Base-by-base conservation (phyloP, 768 basidiomycete species). In the Leucosporidium creatinivorum region DNA sequence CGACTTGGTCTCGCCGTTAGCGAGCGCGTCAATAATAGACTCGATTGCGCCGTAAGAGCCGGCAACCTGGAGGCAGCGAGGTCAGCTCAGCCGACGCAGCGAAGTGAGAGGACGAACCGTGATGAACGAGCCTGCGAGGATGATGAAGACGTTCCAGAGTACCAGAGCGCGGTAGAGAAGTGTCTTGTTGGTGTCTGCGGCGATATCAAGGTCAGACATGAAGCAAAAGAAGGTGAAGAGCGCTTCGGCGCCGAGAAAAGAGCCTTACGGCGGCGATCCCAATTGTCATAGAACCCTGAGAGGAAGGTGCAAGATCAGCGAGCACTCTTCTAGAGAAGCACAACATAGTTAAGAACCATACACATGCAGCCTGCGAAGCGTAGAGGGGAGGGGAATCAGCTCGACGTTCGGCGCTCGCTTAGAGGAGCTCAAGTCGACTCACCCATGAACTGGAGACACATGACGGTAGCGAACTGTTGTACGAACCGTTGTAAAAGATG, bases 201-300 rank as follows among this genome's bases (percentile, higher is more conserved):
- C 15, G 33, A 44, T 10, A 12, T 7, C 13, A 12, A 15, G 39
- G 39, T 44, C 39, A 44, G 39, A n/a, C n/a, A n/a, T 17, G 39
- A 44, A 15, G 33, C 33, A 10, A 10, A 10, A 33, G 10, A 10
- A 10, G 33, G 4, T 33, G 33, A 33, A 10, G 33, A 10, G 39
- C 3, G 10, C 15, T 44, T 44, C 39, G 39, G 39, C 39, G 39
- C 8, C 39, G 39, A 44, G 39, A 13, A 31, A 56, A 55, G 58
- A n/a, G n/a, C 7, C 30, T 52, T 50, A 26, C 39, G 36, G 54
- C 58, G 54, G 30, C 50, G 30, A 0, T 56, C 48, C 62, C 65
- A 63, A 56, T 64, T 36, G 65, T 70, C 65, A 54, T 36, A 72
- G 47, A 73, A 50, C 73, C 70, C 74, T 65, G 70, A 66, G 56